A percentile compares a stretch with the other conserved stretches of the same genome.
These are phyloP conservation scores for Kwoniella sp. DNA, from an alignment of 768 basidiomycete genomes.

Conservation along the genomic window DNA sequence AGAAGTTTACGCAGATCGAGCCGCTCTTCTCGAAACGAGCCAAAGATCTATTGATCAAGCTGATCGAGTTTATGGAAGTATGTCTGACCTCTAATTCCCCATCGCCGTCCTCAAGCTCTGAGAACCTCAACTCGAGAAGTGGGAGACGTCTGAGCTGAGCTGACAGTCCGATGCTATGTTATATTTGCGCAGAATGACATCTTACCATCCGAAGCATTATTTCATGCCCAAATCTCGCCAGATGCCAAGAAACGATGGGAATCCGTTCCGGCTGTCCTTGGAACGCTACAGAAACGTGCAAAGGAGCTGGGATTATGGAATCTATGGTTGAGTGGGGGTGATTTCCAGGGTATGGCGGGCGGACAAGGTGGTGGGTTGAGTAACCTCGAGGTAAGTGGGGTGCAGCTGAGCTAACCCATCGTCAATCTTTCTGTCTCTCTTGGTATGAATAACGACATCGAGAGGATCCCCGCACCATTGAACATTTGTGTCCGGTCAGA, in stretches of 20 bases:
- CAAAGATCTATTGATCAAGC: constrained; percentile 79
- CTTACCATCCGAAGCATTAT: constrained; percentile 73
- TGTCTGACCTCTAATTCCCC: constrained; percentile 11
- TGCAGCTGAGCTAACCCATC: too few relatives aligned
- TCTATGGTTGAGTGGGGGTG: constrained; percentile 89
- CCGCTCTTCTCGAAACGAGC: constrained; percentile 89
- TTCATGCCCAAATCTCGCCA: constrained; percentile 76
- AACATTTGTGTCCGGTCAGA: too few relatives aligned
- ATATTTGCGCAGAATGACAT: constrained; percentile 91
- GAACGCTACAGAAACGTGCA: constrained; percentile 82
- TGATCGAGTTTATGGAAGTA: constrained; percentile 83
- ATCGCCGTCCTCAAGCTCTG: too few relatives aligned
- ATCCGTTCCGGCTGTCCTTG: constrained; percentile 75
- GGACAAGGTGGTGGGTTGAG: constrained; percentile 82
- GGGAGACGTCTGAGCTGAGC: too few relatives aligned
- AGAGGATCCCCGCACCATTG: too few relatives aligned
- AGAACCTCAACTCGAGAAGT: too few relatives aligned
- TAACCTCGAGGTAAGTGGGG: constrained; percentile 86
- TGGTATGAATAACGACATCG: too few relatives aligned
- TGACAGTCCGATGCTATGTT: too few relatives aligned
- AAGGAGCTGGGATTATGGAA: constrained; percentile 93
- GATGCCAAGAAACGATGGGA: constrained; percentile 74
- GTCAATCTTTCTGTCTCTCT: too few relatives aligned
- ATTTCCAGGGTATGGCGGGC: constrained; percentile 67
- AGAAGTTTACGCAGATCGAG: constrained; percentile 58